Conservation (phyloP, 2,329 filamentous ascomycete species). For the Helotiales sp. region DNA sequence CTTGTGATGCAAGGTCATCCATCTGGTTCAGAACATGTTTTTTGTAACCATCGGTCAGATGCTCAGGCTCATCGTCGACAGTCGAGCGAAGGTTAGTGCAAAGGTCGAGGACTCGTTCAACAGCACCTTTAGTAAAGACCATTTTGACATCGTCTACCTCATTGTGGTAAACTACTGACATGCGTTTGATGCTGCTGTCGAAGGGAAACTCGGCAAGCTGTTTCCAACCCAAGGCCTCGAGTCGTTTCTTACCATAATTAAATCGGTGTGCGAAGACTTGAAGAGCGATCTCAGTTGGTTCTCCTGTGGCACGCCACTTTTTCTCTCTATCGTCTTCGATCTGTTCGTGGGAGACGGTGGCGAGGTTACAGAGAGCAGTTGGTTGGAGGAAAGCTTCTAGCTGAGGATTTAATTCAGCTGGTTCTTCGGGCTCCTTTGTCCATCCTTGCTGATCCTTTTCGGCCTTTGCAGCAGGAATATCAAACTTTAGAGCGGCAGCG, state of each 20-base stretch:
- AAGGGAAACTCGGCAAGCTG: slow-evolving; percentile 64
- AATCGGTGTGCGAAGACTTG: slow-evolving; percentile 66
- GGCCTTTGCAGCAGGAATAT: slow-evolving; percentile 53
- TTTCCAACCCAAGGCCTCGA: slow-evolving; percentile 45
- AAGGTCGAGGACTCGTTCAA: slow-evolving; percentile 58
- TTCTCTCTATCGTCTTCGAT: slow-evolving; percentile 38
- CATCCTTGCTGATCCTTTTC: slow-evolving; percentile 31
- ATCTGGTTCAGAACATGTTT: slow-evolving; percentile 53
- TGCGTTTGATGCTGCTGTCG: slow-evolving; percentile 64
- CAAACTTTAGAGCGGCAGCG: slow-evolving; percentile 60
- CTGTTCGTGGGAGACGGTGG: slow-evolving; percentile 45
- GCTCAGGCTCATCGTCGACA: slow-evolving; percentile 40
- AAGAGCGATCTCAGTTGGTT: slow-evolving; percentile 67
- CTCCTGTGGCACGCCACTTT: slow-evolving; percentile 58
- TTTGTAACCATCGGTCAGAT: slow-evolving; percentile 42
- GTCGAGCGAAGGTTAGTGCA: slow-evolving; percentile 48
- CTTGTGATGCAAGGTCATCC: slow-evolving; percentile 55
- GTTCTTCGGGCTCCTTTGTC: slow-evolving; percentile 21
- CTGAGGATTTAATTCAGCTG: slow-evolving; percentile 40
- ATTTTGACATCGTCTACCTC: slow-evolving; percentile 33
- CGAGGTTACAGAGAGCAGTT: slow-evolving; percentile 58
- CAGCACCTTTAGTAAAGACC: slow-evolving; percentile 62
- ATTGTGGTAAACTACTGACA: slow-evolving; percentile 60
- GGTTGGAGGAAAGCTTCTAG: slow-evolving; percentile 53
- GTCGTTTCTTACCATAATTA: slow-evolving; percentile 45